A percentile compares a stretch with the other conserved stretches of the same genome.
phyloP scores from a whole-genome alignment of 306 rosid genomes.

The Chamaecrista fasciculata region DNA sequence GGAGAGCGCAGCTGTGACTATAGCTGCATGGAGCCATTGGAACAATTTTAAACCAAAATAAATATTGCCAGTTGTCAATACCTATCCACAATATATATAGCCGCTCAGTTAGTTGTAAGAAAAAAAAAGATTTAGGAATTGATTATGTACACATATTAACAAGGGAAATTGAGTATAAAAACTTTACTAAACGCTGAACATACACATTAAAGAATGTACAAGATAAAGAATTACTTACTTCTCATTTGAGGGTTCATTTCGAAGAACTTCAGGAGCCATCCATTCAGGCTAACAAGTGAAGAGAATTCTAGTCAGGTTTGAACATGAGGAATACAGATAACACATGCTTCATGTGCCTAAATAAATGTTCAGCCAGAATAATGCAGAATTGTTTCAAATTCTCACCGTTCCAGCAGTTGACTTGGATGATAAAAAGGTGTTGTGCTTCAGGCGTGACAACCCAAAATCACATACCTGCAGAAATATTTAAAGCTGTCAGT shows the following conservation, averaged over 20 bases:
- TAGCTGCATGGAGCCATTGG: neutral
- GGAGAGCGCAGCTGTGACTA: slow-evolving; percentile 18
- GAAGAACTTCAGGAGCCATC: slow-evolving; percentile 99
- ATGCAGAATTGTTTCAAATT: slow-evolving; percentile 24
- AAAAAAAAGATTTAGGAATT: slow-evolving; percentile 23
- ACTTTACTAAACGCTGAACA: slow-evolving; percentile 10
- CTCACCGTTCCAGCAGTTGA: slow-evolving; percentile 99
- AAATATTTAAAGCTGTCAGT: neutral
- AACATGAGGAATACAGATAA: slow-evolving; percentile 25
- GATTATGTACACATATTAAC: slow-evolving; percentile 3
- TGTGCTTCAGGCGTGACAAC: slow-evolving; percentile 95
- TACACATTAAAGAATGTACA: neutral
- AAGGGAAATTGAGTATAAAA: slow-evolving; percentile 12
- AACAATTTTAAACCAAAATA: neutral
- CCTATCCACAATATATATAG: neutral
- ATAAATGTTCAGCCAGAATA: slow-evolving; percentile 5
- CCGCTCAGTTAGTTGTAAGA: no score
- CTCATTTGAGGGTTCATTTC: slow-evolving; percentile 97
- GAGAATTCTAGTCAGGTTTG: slow-evolving; percentile 33
- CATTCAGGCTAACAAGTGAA: slow-evolving; percentile 84
- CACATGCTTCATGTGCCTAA: slow-evolving; percentile 20
- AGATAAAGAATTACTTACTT: slow-evolving; percentile 56
- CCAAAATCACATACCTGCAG: slow-evolving; percentile 93
- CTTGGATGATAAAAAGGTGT: slow-evolving; percentile 96
- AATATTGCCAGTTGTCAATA: no score